These are phyloP conservation scores for Termitomyces sp. DNA, from an alignment of 768 basidiomycete genomes.

Conservation along the genomic window DNA sequence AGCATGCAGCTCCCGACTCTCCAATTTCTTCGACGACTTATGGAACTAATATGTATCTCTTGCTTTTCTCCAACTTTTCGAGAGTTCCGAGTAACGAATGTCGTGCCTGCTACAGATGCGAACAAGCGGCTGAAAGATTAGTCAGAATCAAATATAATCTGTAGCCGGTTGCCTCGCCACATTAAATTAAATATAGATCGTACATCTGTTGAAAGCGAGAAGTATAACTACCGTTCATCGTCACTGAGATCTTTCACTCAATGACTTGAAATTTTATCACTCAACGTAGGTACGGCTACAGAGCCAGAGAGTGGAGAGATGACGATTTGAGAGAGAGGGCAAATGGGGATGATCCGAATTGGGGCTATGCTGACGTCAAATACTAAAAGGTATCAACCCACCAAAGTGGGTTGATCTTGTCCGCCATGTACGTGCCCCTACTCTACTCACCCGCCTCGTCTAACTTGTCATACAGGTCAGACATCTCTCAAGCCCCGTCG, in stretches of 20 bases:
- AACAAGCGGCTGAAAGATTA: neutral
- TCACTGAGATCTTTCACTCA: neutral
- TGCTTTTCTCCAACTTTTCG: neutral
- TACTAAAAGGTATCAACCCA: slow-evolving; percentile 3
- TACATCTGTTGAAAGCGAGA: no score
- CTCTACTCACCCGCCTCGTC: neutral
- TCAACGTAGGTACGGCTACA: neutral
- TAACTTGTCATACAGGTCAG: slow-evolving; percentile 26
- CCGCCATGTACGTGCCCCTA: slow-evolving; percentile 18
- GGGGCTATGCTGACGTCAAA: slow-evolving; percentile 16
- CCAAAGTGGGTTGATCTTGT: slow-evolving; percentile 17
- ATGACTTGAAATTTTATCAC: neutral
- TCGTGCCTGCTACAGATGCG: neutral
- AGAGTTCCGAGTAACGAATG: neutral
- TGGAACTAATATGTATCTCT: neutral
- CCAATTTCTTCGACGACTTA: neutral
- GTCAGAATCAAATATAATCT: neutral
- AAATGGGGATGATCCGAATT: neutral
- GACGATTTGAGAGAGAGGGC: neutral
- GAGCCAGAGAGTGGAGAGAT: neutral
- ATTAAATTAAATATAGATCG: neutral
- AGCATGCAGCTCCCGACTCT: neutral
- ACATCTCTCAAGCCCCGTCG: slow-evolving; percentile 35
- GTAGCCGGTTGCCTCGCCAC: neutral
- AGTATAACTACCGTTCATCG: neutral